A percentile compares a stretch with the other conserved stretches of the same genome.
These are phyloP conservation scores for Apophysomyces elegans DNA, from an alignment of 371 early-diverging fungal genomes.

Conservation along the genomic window DNA sequence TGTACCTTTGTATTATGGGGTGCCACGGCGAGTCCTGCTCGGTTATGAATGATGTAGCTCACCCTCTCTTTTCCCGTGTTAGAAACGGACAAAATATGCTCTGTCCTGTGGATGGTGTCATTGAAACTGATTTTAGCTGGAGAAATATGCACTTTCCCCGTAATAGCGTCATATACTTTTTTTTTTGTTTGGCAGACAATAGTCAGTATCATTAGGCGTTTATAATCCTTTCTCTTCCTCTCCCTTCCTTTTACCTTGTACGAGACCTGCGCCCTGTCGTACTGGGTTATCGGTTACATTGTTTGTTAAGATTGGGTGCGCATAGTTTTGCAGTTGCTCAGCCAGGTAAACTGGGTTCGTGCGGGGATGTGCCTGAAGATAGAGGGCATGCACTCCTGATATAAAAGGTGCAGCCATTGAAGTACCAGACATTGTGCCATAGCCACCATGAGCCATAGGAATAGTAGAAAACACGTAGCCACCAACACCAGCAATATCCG, in stretches of 20 bases:
- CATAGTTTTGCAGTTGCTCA: slow-evolving; percentile 52
- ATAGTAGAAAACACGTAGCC: slow-evolving; percentile 71
- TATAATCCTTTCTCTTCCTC: slow-evolving; percentile 3
- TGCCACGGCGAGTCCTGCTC: slow-evolving; percentile 40
- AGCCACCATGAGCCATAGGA: slow-evolving; percentile 36
- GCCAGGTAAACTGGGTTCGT: slow-evolving; percentile 12
- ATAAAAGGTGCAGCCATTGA: slow-evolving; percentile 70
- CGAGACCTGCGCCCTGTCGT: slow-evolving; percentile 76
- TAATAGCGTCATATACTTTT: slow-evolving; percentile 58
- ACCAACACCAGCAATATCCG: slow-evolving; percentile 67
- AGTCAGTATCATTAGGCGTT: background rate
- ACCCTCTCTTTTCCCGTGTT: slow-evolving; percentile 57
- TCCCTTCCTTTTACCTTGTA: slow-evolving; percentile 45
- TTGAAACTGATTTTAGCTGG: slow-evolving; percentile 70
- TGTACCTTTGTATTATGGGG: slow-evolving; percentile 36
- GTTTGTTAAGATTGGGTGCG: slow-evolving; percentile 24
- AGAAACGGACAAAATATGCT: slow-evolving; percentile 46
- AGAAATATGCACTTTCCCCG: slow-evolving; percentile 45
- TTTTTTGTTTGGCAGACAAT: too few species aligned
- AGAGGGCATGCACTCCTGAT: slow-evolving; percentile 66
- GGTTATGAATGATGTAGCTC: slow-evolving; percentile 46
- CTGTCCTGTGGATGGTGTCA: slow-evolving; percentile 44
- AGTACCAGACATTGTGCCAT: slow-evolving; percentile 65
- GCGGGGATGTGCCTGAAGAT: slow-evolving; percentile 40
- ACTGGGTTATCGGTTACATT: slow-evolving; percentile 32